These are phyloP conservation scores for Atractiella rhizophila DNA, from an alignment of 768 basidiomycete species.

Conservation along the genomic window DNA sequence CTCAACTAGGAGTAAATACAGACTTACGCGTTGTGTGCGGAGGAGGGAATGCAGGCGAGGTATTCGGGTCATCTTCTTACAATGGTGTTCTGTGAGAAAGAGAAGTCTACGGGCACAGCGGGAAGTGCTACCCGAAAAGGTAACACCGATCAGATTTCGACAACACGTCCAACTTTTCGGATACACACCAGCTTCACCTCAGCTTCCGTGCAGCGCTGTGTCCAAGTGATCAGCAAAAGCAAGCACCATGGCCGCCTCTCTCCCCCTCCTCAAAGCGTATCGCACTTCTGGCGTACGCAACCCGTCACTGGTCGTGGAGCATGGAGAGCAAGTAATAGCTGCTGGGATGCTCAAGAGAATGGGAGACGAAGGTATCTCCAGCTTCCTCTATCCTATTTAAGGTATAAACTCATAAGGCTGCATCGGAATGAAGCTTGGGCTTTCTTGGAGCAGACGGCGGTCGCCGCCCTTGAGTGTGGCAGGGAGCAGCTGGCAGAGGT, in stretches of 20 bases:
- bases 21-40: no score
- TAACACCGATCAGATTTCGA: no score
- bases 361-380: slow-evolving; percentile 1
- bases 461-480: slow-evolving; percentile 54
- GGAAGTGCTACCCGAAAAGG: no score
- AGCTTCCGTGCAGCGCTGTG: no score
- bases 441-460: slow-evolving; percentile 50
- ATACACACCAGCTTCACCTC: no score
- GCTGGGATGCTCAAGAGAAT: slow-evolving; percentile 21
- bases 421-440: slow-evolving; percentile 35
- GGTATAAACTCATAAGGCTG: not conserved
- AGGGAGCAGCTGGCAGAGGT: slow-evolving; percentile 51
- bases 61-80: no score
- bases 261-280: slow-evolving; percentile 6
- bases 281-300: slow-evolving; percentile 2
- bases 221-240: no score
- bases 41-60: no score
- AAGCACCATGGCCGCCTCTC: slow-evolving; percentile 19
- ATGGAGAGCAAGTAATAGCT: slow-evolving; percentile 31
- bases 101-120: no score
- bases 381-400: not conserved
- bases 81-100: no score
- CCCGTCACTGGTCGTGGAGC: slow-evolving; percentile 36
- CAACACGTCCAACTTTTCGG: no score
- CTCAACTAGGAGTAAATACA: no score